These are phyloP conservation scores for Parastagonospora avenae DNA, from an alignment of 2,329 filamentous ascomycete species.

Conservation along the genomic window DNA sequence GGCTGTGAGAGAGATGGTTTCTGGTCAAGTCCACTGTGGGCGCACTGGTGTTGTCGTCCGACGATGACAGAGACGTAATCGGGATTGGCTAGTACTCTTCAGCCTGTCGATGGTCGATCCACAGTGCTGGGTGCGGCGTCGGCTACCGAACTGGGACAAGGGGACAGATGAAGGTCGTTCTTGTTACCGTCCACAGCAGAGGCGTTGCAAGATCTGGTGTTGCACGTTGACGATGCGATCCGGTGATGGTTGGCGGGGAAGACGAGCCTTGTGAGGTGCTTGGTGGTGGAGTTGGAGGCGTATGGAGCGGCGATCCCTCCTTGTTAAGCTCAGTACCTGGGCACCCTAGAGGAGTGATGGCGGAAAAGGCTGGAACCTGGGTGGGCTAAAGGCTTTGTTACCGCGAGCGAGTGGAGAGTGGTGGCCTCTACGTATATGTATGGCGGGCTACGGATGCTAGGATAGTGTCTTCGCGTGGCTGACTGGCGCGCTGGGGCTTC, in stretches of 20 bases:
- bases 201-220: conserved; percentile 41
- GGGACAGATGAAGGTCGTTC: conserved; percentile 25
- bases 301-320: conserved; percentile 53
- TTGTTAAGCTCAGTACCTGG: conserved; percentile 57
- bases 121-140: conserved; percentile 31
- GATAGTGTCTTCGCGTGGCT: conserved; percentile 50
- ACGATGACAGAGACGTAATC: conserved; percentile 20
- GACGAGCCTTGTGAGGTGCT: conserved; percentile 24
- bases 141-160: conserved; percentile 29
- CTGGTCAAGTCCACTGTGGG: conserved; percentile 41
- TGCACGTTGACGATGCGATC: conserved; percentile 37
- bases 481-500: conserved; percentile 45
- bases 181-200: conserved; percentile 24
- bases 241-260: conserved; percentile 21
- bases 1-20: conserved; percentile 43
- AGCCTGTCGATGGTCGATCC: conserved; percentile 26
- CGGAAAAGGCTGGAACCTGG: conserved; percentile 53
- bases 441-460: conserved; percentile 47
- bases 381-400: conserved; percentile 46
- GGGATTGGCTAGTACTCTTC: conserved; percentile 33
- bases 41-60: conserved; percentile 35
- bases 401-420: conserved; percentile 47
- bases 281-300: conserved; percentile 45
- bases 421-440: conserved; percentile 52
- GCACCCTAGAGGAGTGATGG: conserved; percentile 51